phyloP scores from a whole-genome alignment of 176 grass and related monocot species.

The Carex myosuroides region DNA sequence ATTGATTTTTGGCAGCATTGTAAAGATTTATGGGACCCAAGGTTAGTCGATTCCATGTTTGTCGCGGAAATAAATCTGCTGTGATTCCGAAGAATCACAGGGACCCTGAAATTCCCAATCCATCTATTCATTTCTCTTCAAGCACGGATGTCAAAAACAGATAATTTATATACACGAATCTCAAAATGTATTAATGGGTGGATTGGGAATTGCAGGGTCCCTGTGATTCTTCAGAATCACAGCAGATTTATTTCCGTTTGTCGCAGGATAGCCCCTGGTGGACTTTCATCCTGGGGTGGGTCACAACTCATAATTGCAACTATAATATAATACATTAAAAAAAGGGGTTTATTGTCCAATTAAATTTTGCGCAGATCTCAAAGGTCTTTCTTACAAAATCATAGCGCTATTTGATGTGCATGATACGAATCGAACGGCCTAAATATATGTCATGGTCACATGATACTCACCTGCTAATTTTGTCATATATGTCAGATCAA shows the following conservation, averaged over 20 bases:
- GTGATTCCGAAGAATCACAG: no score
- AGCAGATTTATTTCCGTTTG: no score
- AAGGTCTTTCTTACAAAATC: no score
- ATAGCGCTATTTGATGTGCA: no score
- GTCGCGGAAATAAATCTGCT: not conserved
- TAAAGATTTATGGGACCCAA: conserved; percentile 2
- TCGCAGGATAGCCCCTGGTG: not conserved
- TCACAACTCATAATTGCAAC: not conserved
- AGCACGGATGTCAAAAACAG: no score
- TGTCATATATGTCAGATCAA: not conserved
- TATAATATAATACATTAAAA: not conserved
- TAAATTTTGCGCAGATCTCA: not conserved
- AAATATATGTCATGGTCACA: not conserved
- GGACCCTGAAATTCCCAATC: no score
- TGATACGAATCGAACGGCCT: no score
- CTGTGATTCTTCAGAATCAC: no score
- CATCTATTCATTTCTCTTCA: no score
- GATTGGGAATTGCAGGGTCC: no score
- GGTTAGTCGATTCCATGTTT: not conserved
- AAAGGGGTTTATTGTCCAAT: not conserved
- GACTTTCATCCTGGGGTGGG: not conserved
- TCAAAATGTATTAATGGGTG: no score
- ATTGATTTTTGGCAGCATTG: conserved; percentile 1
- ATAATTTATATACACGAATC: no score
- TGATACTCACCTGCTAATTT: not conserved